phyloP scores from a whole-genome alignment of 192 early-diverging fungal species.

The Hyaloraphidium curvatum region DNA sequence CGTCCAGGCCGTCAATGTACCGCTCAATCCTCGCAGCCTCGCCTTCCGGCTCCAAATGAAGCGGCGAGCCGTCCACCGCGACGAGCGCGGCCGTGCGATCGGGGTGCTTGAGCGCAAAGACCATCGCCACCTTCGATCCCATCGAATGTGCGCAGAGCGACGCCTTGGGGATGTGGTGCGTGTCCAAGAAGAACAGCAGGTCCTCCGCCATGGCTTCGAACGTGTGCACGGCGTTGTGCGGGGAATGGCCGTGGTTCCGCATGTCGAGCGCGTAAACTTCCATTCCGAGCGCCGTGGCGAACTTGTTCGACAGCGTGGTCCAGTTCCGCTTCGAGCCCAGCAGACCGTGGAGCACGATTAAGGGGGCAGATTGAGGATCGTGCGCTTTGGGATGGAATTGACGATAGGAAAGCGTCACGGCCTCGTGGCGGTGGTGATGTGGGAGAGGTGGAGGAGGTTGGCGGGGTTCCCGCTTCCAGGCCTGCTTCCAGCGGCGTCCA shows the following conservation, averaged over 20 bases:
- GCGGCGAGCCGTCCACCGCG: conserved; percentile 53
- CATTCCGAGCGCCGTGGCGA: conserved; percentile 37
- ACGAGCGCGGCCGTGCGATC: conserved; percentile 31
- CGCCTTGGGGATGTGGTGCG: conserved; percentile 29
- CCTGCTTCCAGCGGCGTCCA: too few relatives aligned
- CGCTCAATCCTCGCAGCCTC: conserved; percentile 35
- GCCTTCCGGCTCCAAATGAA: conserved; percentile 19
- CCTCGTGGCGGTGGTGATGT: too few relatives aligned
- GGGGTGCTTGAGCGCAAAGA: conserved; percentile 30
- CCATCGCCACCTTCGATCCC: conserved; percentile 53
- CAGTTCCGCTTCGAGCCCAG: conserved; percentile 93
- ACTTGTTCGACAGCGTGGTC: conserved; percentile 57
- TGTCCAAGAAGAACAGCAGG: conserved; percentile 41
- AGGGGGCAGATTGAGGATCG: conserved; percentile 27
- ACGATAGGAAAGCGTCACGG: too few relatives aligned
- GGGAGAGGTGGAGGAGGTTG: too few relatives aligned
- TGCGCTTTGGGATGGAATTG: too few relatives aligned
- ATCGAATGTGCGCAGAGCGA: conserved; percentile 79
- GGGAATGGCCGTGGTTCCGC: conserved; percentile 86
- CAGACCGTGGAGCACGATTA: conserved; percentile 73
- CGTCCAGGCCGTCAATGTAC: conserved; percentile 35
- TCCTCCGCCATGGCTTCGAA: conserved; percentile 68
- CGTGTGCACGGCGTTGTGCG: conserved; percentile 37
- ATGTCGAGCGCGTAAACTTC: conserved; percentile 61
- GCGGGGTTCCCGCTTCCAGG: too few relatives aligned